phyloP scores from a whole-genome alignment of 345 rosid genomes.

The Eucalyptus urophylla region DNA sequence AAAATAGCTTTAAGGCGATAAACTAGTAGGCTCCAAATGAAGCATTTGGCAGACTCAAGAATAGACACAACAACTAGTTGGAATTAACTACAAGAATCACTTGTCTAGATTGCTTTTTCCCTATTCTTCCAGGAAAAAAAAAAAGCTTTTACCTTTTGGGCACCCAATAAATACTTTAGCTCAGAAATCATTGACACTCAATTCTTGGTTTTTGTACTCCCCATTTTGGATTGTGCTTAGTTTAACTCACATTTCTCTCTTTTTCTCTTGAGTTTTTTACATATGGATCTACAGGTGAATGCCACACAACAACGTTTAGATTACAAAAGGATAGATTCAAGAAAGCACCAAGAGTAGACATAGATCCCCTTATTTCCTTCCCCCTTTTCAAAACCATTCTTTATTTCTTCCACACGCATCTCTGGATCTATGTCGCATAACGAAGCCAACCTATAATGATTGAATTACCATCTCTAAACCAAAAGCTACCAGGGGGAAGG shows the following conservation, averaged over 20 bases:
- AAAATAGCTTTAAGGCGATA: neutral
- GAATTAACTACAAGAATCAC: neutral
- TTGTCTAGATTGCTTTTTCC: neutral
- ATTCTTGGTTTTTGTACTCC: neutral
- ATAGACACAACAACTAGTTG: neutral
- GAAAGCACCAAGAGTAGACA: neutral
- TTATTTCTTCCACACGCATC: neutral
- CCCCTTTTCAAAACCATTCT: neutral
- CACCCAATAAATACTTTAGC: neutral
- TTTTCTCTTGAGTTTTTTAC: neutral
- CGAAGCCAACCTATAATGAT: neutral
- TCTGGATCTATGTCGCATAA: neutral
- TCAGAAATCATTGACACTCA: neutral
- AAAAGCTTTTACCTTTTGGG: neutral
- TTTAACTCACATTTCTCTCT: neutral
- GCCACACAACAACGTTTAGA: neutral
- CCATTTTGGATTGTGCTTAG: neutral
- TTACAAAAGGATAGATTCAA: neutral
- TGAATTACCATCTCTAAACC: neutral
- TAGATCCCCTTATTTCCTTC: neutral
- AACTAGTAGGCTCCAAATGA: neutral
- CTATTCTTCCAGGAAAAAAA: neutral
- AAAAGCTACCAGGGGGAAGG: neutral
- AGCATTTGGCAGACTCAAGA: neutral
- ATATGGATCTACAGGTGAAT: neutral